Evolutionary conservation across 2,329 filamentous ascomycete genomes (phyloP).

Genomic region (Colletotrichum orchidophilum): DNA sequence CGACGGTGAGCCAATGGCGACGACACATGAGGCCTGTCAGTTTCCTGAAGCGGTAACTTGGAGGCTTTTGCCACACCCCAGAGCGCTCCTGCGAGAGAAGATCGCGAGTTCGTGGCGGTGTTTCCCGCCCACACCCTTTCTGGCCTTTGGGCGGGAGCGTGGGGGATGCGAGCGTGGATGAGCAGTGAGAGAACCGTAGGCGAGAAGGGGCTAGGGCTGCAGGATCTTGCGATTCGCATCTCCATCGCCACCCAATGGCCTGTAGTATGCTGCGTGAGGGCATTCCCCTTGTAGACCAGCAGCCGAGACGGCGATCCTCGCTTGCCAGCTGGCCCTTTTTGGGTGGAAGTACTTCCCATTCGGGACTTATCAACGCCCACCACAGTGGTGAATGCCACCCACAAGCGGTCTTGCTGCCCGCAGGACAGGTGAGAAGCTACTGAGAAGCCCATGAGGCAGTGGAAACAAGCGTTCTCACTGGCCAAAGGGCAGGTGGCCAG

Average conservation of each 20-base stretch:
- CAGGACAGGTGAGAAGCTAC: not conserved
- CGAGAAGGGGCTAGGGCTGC: conserved; percentile 15
- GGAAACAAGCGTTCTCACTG: conserved; percentile 14
- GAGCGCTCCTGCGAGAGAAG: not conserved
- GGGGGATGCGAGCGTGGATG: not conserved
- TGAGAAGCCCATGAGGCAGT: not conserved
- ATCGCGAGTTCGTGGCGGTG: conserved; percentile 11
- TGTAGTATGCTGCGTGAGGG: not conserved
- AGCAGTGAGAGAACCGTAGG: not conserved
- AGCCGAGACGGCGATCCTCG: conserved; percentile 9
- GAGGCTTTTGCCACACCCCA: conserved; percentile 17
- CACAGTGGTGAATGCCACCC: not conserved
- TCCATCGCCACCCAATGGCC: not conserved
- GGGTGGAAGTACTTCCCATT: not conserved
- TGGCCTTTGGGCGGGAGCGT: not conserved
- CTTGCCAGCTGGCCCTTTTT: not conserved
- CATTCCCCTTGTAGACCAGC: not conserved
- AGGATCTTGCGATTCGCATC: not conserved
- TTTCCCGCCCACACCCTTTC: not conserved
- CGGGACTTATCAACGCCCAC: not conserved
- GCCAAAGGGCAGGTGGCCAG: not conserved
- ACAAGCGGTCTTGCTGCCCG: not conserved
- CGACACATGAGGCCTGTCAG: not conserved
- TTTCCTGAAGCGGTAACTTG: conserved; percentile 32
- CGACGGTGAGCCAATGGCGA: conserved; percentile 33